Evolutionary conservation across 441 rosid species (phyloP).

Genomic region (Sinapis alba): DNA sequence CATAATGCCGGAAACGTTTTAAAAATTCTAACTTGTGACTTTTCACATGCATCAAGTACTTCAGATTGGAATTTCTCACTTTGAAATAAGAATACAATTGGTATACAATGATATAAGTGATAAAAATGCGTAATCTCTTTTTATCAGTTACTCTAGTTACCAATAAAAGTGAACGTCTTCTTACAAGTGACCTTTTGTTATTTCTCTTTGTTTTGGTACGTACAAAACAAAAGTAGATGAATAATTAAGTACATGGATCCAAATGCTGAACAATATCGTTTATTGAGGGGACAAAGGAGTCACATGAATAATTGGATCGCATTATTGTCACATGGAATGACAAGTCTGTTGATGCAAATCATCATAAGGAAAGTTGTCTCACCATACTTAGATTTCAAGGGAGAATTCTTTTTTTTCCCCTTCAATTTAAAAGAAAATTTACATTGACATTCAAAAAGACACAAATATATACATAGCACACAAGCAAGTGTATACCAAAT

Average conservation of each 20-base stretch:
- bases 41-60: neutral
- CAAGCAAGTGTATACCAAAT: too few species aligned
- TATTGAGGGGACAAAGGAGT: constrained; percentile 18
- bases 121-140: neutral
- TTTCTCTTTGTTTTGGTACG: neutral
- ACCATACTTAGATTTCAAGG: constrained; percentile 16
- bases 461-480: too few species aligned
- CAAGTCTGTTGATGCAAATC: constrained; percentile 15
- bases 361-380: constrained; percentile 19
- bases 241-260: constrained; percentile 23
- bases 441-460: neutral
- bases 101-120: neutral
- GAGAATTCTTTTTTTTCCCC: neutral
- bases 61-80: neutral
- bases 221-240: constrained; percentile 8
- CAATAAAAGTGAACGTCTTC: constrained; percentile 15
- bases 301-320: constrained; percentile 31
- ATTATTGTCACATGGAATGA: constrained; percentile 36
- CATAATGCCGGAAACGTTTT: neutral
- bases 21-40: neutral
- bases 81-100: neutral
- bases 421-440: neutral
- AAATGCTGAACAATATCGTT: constrained; percentile 13
- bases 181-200: neutral
- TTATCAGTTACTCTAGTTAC: too few species aligned